Percentiles rank a stretch among this genome's conserved stretches.
Conservation (phyloP, 1,284 basidiomycete species). For the Ceratobasidium papillatum region DNA sequence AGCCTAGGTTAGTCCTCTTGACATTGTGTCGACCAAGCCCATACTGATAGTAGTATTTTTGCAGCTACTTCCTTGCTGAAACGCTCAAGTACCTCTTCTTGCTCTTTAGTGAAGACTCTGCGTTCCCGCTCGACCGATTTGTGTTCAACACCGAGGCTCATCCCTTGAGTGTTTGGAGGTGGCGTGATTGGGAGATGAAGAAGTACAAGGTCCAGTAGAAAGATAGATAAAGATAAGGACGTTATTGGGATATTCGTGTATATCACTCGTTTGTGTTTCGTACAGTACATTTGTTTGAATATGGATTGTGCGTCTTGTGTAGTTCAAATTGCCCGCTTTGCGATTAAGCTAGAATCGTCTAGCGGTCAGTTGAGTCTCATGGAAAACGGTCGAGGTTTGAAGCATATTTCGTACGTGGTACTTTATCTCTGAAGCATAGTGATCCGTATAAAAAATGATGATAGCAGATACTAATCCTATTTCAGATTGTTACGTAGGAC, state of each 20-base stretch:
- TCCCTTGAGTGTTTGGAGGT: slow-evolving; percentile 76
- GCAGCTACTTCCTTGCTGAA: slow-evolving; percentile 76
- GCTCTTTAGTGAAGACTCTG: slow-evolving; percentile 54
- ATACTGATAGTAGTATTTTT: background rate
- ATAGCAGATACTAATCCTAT: no score
- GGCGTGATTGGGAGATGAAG: slow-evolving; percentile 61
- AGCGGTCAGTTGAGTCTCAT: no score
- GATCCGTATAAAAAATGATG: no score
- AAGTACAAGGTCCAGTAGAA: slow-evolving; percentile 46
- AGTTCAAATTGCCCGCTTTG: no score
- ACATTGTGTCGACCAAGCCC: background rate
- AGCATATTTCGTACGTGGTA: no score
- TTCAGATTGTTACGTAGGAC: no score
- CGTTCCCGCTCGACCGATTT: slow-evolving; percentile 73
- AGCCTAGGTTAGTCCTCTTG: slow-evolving; percentile 66
- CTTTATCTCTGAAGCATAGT: no score
- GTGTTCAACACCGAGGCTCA: slow-evolving; percentile 91
- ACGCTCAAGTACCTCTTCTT: slow-evolving; percentile 61
- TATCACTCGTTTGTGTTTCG: background rate
- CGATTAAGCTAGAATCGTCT: no score
- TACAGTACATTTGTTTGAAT: background rate
- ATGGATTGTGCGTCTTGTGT: no score
- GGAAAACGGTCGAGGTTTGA: no score
- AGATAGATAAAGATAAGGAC: background rate
- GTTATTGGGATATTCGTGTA: background rate